phyloP scores from a whole-genome alignment of 352 stramenopile species.

The Globisporangium solare region DNA sequence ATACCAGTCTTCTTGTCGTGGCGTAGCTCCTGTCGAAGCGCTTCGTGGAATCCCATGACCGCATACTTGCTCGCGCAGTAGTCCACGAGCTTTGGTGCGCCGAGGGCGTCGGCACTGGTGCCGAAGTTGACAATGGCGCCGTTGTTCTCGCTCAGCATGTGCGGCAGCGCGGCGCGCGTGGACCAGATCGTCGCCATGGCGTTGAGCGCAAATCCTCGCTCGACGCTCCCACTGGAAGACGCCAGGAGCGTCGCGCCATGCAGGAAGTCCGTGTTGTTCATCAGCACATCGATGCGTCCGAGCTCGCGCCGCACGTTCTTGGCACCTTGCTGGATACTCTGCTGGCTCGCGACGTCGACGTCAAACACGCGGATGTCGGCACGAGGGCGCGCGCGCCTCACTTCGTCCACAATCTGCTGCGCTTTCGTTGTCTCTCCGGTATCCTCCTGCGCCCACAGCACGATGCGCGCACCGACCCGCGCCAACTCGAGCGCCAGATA shows the following conservation, averaged over 20 bases:
- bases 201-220: constrained; percentile 35
- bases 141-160: constrained; percentile 28
- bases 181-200: constrained; percentile 29
- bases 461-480: constrained; percentile 20
- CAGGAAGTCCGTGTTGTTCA: constrained; percentile 53
- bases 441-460: constrained; percentile 13
- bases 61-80: constrained; percentile 46
- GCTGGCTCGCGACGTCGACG: constrained; percentile 16
- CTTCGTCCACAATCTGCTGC: constrained; percentile 1
- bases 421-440: not conserved
- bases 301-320: constrained; percentile 14
- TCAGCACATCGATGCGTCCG: constrained; percentile 25
- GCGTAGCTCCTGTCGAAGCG: constrained; percentile 32
- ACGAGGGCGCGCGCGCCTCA: not conserved
- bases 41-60: constrained; percentile 40
- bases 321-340: constrained; percentile 14
- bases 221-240: constrained; percentile 17
- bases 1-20: constrained; percentile 12
- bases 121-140: constrained; percentile 33
- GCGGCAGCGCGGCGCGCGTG: constrained; percentile 38
- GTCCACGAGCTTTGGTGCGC: constrained; percentile 30
- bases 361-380: constrained; percentile 9
- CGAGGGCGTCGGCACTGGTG: constrained; percentile 25
- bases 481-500: constrained; percentile 22
- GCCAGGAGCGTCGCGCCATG: constrained; percentile 31